Conservation (phyloP, 2,329 filamentous ascomycete genomes). For the Botrytis hyacinthi region DNA sequence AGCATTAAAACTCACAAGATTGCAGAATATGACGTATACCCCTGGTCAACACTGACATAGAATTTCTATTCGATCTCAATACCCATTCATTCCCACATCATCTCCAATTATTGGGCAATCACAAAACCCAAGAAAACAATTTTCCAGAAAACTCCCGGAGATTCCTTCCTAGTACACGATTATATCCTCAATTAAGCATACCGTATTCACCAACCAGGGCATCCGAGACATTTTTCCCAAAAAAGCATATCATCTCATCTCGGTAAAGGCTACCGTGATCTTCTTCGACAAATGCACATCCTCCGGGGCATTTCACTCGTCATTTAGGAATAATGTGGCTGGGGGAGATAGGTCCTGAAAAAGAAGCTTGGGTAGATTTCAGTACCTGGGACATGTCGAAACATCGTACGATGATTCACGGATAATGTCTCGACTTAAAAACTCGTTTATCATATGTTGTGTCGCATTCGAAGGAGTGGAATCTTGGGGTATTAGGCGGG, state of each 20-base stretch:
- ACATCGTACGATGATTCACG: constrained; percentile 14
- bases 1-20: not conserved
- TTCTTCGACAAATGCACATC: constrained; percentile 9
- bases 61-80: not conserved
- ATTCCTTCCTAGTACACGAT: too few relatives aligned
- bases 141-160: not conserved
- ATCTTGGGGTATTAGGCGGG: not conserved
- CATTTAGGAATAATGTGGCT: constrained; percentile 8
- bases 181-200: not conserved
- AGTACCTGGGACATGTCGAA: not conserved
- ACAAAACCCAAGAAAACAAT: not conserved
- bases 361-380: not conserved
- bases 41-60: not conserved
- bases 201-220: not conserved
- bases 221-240: constrained; percentile 8
- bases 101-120: not conserved
- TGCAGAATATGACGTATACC: constrained; percentile 5
- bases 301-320: not conserved
- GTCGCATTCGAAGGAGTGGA: not conserved
- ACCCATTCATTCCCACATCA: not conserved
- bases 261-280: constrained; percentile 9
- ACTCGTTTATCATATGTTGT: not conserved
- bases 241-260: constrained; percentile 5
- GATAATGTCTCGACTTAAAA: constrained; percentile 6
- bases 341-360: not conserved